Percentiles rank a stretch among this genome's conserved stretches.
Evolutionary conservation across 2,329 filamentous ascomycete genomes (phyloP).

Genomic region (Colletotrichum magnum): DNA sequence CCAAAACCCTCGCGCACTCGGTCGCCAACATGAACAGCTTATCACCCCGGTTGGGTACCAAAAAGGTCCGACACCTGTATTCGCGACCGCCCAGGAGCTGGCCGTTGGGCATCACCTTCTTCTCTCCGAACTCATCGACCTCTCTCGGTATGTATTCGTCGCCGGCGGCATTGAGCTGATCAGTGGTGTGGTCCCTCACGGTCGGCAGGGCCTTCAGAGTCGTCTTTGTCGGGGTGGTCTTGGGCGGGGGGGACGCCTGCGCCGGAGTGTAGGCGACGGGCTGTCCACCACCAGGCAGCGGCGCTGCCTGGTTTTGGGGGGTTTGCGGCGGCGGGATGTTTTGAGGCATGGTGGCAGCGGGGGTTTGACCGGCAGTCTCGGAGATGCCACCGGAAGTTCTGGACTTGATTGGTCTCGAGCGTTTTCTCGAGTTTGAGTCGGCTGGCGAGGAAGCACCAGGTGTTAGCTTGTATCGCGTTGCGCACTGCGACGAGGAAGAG

Average conservation of each 20-base stretch:
- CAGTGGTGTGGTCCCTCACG: constrained; percentile 96
- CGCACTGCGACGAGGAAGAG: constrained; percentile 50
- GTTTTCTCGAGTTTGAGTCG: constrained; percentile 68
- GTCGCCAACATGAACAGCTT: constrained; percentile 99
- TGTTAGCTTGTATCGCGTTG: constrained; percentile 47
- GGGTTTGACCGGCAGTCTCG: constrained; percentile 70
- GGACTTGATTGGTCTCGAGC: constrained; percentile 74
- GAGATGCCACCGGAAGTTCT: constrained; percentile 65
- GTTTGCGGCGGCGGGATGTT: constrained; percentile 66
- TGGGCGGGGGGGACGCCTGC: constrained; percentile 73
- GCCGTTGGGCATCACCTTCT: constrained; percentile 89
- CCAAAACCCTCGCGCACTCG: constrained; percentile 93
- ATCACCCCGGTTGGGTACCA: constrained; percentile 89
- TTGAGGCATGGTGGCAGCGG: constrained; percentile 59
- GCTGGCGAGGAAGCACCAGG: constrained; percentile 53
- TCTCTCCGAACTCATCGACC: constrained; percentile 92
- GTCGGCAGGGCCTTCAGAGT: constrained; percentile 95
- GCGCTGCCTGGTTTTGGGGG: constrained; percentile 65
- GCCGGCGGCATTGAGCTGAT: constrained; percentile 88
- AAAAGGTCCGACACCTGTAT: constrained; percentile 94
- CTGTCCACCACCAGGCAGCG: constrained; percentile 58
- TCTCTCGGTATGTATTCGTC: constrained; percentile 97
- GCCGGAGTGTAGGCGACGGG: constrained; percentile 55
- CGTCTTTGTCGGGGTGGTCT: constrained; percentile 84
- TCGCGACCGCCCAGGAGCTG: constrained; percentile 86